Evolutionary conservation across 1,284 basidiomycete genomes (phyloP).

Genomic region (Irpex rosettiformis): DNA sequence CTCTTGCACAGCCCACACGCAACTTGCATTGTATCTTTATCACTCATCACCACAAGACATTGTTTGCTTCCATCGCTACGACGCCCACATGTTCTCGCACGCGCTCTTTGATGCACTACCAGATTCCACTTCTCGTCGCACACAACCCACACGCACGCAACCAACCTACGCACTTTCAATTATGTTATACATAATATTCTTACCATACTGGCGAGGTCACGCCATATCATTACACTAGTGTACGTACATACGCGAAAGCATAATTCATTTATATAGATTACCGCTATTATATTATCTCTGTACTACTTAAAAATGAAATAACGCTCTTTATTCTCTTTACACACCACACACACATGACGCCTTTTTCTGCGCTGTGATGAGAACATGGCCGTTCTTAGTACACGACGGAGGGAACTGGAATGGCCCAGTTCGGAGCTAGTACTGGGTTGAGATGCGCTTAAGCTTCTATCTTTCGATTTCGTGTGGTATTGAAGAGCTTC

Average conservation of each 20-base stretch:
- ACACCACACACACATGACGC: neutral
- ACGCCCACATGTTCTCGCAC: neutral
- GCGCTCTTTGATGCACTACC: neutral
- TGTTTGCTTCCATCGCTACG: neutral
- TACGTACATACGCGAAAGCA: neutral
- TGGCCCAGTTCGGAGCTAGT: neutral
- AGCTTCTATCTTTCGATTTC: neutral
- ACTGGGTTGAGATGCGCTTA: neutral
- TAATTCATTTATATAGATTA: neutral
- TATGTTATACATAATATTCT: conserved; percentile 1
- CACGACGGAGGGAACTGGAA: neutral
- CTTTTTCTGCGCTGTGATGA: neutral
- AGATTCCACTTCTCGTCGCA: neutral
- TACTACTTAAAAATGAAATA: neutral
- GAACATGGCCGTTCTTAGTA: neutral
- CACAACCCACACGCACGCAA: neutral
- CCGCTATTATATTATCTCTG: neutral
- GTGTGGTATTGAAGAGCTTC: neutral
- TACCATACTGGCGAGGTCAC: neutral
- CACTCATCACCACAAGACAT: conserved; percentile 1
- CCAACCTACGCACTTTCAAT: neutral
- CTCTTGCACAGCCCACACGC: conserved; percentile 2
- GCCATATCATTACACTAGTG: neutral
- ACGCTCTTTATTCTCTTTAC: too few species aligned
- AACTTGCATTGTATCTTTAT: conserved; percentile 4